Evolutionary conservation across 2,329 filamentous ascomycete species (phyloP), one percentile per base, ranked within the genome.

Genomic region (Teratosphaeria nubilosa): DNA sequence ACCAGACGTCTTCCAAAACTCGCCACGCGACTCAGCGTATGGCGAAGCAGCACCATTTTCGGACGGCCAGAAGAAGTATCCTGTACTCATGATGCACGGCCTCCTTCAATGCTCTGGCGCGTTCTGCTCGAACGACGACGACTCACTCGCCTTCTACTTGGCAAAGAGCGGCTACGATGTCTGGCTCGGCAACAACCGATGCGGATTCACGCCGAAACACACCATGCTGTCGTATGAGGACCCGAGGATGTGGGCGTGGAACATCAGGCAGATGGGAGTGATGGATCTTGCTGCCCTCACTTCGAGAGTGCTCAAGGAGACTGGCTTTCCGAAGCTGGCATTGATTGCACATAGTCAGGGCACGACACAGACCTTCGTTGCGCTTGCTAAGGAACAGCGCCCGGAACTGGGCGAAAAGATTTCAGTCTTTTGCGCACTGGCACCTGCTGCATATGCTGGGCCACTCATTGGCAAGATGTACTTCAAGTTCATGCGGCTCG

Each of bases 191-290:
- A 95, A 96, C 74, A 96, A 96, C 69, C 82, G 92, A 22, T 95
- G 91, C 69, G 91, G 91, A 1, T 90, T 94, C 73, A 77, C 82
- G 0, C 91, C 92, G 0, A 82, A 85, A 63, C 92, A 97, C 69
- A 82, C 80, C 2, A 74, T 86, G 24, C 80, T 96, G 45, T 74
- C 82, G 1, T 85, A 87, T 63, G 76, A 77, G 2, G 92, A 97
- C 68, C 91, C 92, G 1, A 83, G 91, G 31, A 95, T 96, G 89
- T 96, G 92, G 92, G 85, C 86, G 48, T 97, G 92, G 92, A 95
- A 95, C 64, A 95, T 96, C 57, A 84, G 89, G 0, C 90, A 96
- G 68, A 95, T 96, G 88, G 92, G 91, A 3, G 86, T 91, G 0
- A 84, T 95, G 69, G 92, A 97, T 69, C 80, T 97, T 2, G 82